Conservation (phyloP, 2,329 filamentous ascomycete species). For the Pseudodiploospora longispora region DNA sequence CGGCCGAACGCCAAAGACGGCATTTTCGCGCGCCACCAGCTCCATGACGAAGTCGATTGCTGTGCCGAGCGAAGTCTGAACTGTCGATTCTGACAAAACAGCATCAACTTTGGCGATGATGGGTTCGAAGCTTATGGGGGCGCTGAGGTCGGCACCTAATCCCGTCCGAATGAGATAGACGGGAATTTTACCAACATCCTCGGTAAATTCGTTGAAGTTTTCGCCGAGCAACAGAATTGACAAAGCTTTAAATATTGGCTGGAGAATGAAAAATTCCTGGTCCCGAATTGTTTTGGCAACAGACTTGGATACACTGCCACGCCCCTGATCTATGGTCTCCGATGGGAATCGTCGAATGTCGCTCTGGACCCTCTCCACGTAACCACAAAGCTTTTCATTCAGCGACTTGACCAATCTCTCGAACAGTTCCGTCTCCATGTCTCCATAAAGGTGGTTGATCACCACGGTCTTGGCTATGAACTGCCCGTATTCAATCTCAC, state of each 20-base stretch:
- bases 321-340: neutral
- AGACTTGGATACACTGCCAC: neutral
- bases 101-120: conserved; percentile 1
- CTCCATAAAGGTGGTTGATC: neutral
- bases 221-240: neutral
- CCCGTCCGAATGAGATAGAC: conserved; percentile 6
- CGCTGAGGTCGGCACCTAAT: conserved; percentile 3
- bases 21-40: too few species aligned
- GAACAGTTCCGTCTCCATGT: neutral
- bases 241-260: neutral
- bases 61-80: neutral
- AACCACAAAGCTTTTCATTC: neutral
- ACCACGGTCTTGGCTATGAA: conserved; percentile 7
- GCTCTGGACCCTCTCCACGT: neutral
- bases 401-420: conserved; percentile 1
- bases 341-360: neutral
- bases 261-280: conserved; percentile 1
- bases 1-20: too few species aligned
- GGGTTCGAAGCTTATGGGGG: conserved; percentile 3
- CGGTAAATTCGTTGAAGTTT: neutral
- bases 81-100: neutral
- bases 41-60: neutral
- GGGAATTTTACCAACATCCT: neutral
- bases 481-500: conserved; percentile 9
- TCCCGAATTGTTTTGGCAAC: neutral